Conservation (phyloP, 1,284 basidiomycete species). For the Cystobasidiaceae sp. region DNA sequence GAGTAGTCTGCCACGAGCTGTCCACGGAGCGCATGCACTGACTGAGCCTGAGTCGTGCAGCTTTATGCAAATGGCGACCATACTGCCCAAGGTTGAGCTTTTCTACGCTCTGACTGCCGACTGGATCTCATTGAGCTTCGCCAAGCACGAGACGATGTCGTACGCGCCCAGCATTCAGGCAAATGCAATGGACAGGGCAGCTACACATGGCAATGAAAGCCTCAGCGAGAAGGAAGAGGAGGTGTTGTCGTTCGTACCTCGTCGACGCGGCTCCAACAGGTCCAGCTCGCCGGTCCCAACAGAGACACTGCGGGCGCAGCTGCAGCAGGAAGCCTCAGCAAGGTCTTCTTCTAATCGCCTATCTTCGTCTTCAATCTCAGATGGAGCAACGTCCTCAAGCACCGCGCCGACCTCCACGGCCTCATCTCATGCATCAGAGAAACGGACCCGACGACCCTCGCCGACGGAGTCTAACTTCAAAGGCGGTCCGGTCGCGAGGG, state of each 20-base stretch:
- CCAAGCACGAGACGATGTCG: constrained; percentile 44
- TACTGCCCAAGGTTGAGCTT: constrained; percentile 72
- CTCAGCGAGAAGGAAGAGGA: constrained; percentile 18
- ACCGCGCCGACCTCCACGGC: constrained; percentile 12
- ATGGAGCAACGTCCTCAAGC: not conserved
- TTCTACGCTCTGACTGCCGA: constrained; percentile 85
- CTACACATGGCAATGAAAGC: not conserved
- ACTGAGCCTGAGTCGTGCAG: constrained; percentile 53
- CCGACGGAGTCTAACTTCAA: constrained; percentile 5
- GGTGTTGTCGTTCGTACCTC: constrained; percentile 18
- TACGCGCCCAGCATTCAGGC: constrained; percentile 33
- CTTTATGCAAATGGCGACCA: constrained; percentile 84
- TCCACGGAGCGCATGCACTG: too few species aligned
- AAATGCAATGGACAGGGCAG: constrained; percentile 12
- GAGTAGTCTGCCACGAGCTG: too few species aligned
- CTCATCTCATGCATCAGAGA: not conserved
- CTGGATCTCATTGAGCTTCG: constrained; percentile 82
- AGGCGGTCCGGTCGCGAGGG: constrained; percentile 13
- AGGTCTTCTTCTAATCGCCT: constrained; percentile 10
- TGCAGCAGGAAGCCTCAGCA: constrained; percentile 10
- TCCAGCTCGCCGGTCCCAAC: constrained; percentile 1
- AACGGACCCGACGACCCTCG: constrained; percentile 5
- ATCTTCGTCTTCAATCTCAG: constrained; percentile 7
- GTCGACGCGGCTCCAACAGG: constrained; percentile 3
- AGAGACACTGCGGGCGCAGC: constrained; percentile 18